These are phyloP conservation scores for Yamadazyma friedrichii DNA, from an alignment of 1,139 yeast genomes.

Conservation along the genomic window DNA sequence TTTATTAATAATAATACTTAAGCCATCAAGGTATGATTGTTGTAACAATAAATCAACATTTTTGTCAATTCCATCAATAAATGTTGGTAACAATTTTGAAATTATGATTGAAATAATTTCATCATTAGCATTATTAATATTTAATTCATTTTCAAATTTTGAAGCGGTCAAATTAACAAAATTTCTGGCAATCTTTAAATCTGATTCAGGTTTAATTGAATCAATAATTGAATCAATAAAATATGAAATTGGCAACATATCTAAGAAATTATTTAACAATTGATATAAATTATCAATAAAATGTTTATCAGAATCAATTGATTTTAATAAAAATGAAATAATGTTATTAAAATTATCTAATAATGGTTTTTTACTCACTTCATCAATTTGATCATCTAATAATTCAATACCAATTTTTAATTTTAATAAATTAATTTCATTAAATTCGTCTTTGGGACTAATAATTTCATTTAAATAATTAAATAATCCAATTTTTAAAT, in stretches of 20 bases:
- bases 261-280: conserved; percentile 60
- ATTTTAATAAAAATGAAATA: conserved; percentile 35
- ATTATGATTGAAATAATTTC: conserved; percentile 40
- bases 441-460: conserved; percentile 34
- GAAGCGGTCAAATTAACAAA: conserved; percentile 59
- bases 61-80: conserved; percentile 44
- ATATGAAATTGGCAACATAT: conserved; percentile 69
- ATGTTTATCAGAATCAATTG: conserved; percentile 27
- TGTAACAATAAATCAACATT: conserved; percentile 48
- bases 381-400: conserved; percentile 42
- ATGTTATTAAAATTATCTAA: conserved; percentile 45
- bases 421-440: conserved; percentile 44
- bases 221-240: conserved; percentile 67
- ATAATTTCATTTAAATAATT: conserved; percentile 23
- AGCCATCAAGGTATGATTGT: conserved; percentile 70
- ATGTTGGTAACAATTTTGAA: conserved; percentile 43
- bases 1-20: conserved; percentile 61
- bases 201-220: conserved; percentile 48
- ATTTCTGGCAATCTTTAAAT: conserved; percentile 46
- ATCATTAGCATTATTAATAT: conserved; percentile 37
- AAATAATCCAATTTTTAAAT: conserved; percentile 33
- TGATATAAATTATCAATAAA: conserved; percentile 31
- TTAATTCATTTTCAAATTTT: conserved; percentile 68
- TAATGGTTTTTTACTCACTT: conserved; percentile 26
- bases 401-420: conserved; percentile 59